Evolutionary conservation across 148 eudicot species (phyloP).

Genomic region (Chenopodium album): DNA sequence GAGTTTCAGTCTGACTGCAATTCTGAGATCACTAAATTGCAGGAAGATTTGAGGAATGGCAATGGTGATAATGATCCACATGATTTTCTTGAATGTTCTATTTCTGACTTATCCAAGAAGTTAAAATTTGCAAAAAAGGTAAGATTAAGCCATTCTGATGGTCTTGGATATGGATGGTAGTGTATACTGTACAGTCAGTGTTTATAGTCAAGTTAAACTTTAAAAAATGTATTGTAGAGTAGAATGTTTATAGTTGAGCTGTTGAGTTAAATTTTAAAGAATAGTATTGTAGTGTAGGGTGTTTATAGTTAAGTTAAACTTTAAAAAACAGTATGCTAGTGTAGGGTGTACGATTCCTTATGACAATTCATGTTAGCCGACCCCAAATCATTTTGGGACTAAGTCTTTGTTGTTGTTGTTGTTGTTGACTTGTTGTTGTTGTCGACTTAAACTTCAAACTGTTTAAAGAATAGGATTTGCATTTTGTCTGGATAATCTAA

Average conservation of each 20-base stretch:
- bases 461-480: too few relatives aligned
- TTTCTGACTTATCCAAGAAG: slow-evolving; percentile 31
- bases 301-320: neutral
- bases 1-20: slow-evolving; percentile 11
- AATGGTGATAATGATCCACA: slow-evolving; percentile 19
- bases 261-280: neutral
- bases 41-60: slow-evolving; percentile 27
- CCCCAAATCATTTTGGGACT: too few relatives aligned
- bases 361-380: too few relatives aligned
- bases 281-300: neutral
- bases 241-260: neutral
- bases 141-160: neutral
- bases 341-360: too few relatives aligned
- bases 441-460: too few relatives aligned
- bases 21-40: slow-evolving; percentile 25
- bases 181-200: neutral
- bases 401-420: too few relatives aligned
- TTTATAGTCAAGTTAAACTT: neutral
- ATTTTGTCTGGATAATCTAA: too few relatives aligned
- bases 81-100: slow-evolving; percentile 21
- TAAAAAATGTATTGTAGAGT: neutral
- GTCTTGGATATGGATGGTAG: slow-evolving; percentile 3
- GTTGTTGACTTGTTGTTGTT: too few relatives aligned
- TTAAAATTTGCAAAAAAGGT: slow-evolving; percentile 50
- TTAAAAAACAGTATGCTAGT: too few relatives aligned